Conservation (phyloP, 2,329 filamentous ascomycete genomes). For the Stachybotrys chlorohalonatus region DNA sequence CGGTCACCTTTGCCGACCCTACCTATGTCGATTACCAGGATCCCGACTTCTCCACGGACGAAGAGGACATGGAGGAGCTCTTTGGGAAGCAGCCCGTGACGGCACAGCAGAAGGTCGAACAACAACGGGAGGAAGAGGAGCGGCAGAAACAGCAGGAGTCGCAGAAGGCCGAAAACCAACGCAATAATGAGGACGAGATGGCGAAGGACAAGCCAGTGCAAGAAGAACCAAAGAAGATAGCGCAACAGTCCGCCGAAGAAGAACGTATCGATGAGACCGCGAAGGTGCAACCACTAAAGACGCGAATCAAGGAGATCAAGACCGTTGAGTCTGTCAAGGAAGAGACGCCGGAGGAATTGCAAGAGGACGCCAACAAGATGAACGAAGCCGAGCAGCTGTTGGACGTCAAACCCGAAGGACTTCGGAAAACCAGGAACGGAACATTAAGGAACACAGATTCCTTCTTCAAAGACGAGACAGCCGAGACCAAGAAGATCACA, state of each 20-base stretch:
- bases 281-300: constrained; percentile 47
- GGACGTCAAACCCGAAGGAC: constrained; percentile 40
- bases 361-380: constrained; percentile 4
- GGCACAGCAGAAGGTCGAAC: constrained; percentile 19
- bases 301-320: constrained; percentile 32
- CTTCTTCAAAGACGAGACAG: constrained; percentile 93
- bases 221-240: constrained; percentile 17
- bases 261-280: constrained; percentile 40
- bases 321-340: constrained; percentile 20
- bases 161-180: constrained; percentile 14
- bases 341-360: constrained; percentile 23
- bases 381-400: constrained; percentile 59
- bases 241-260: constrained; percentile 19
- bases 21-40: constrained; percentile 86
- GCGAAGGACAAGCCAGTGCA: constrained; percentile 15
- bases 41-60: constrained; percentile 75
- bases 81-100: constrained; percentile 24
- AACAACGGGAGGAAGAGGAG: constrained; percentile 19
- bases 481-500: constrained; percentile 95
- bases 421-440: constrained; percentile 67
- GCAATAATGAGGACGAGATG: constrained; percentile 17
- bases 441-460: constrained; percentile 88
- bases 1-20: constrained; percentile 73
- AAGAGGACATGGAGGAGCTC: constrained; percentile 43
- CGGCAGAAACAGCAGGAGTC: constrained; percentile 15